Percentiles rank a stretch among this genome's conserved stretches.
phyloP scores from a whole-genome alignment of 192 early-diverging fungal species.

The Diversispora eburnea region DNA sequence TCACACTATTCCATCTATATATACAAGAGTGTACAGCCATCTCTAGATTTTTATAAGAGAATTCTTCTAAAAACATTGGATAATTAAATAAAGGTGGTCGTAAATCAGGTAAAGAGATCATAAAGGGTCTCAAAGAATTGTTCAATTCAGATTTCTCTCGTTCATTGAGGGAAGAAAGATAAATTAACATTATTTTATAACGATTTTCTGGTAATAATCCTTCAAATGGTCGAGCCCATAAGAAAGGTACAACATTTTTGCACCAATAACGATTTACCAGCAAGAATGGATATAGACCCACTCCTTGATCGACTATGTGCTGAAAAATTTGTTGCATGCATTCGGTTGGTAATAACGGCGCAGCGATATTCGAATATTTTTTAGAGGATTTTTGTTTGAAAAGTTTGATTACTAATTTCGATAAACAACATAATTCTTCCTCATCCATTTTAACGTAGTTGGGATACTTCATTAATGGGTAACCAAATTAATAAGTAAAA shows the following conservation, averaged over 20 bases:
- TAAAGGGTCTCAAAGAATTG: neutral
- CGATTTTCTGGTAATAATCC: neutral
- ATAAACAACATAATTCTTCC: neutral
- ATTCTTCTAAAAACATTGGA: conserved; percentile 3
- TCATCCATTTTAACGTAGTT: neutral
- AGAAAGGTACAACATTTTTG: conserved; percentile 6
- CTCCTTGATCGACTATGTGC: neutral
- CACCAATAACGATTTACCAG: conserved; percentile 13
- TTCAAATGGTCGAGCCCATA: conserved; percentile 15
- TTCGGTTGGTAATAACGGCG: neutral
- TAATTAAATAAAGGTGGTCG: neutral
- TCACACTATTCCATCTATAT: neutral
- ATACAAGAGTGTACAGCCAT: neutral
- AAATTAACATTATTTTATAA: conserved; percentile 5
- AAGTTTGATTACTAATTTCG: neutral
- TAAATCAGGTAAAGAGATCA: neutral
- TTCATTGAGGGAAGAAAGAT: neutral
- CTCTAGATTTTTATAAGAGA: conserved; percentile 1
- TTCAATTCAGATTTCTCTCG: neutral
- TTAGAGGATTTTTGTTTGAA: neutral
- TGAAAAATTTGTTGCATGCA: conserved; percentile 13
- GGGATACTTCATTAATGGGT: neutral
- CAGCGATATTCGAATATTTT: neutral
- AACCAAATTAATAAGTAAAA: no score
- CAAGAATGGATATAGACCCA: neutral